phyloP scores from a whole-genome alignment of 352 stramenopile species.

The Pythium plurisporium region DNA sequence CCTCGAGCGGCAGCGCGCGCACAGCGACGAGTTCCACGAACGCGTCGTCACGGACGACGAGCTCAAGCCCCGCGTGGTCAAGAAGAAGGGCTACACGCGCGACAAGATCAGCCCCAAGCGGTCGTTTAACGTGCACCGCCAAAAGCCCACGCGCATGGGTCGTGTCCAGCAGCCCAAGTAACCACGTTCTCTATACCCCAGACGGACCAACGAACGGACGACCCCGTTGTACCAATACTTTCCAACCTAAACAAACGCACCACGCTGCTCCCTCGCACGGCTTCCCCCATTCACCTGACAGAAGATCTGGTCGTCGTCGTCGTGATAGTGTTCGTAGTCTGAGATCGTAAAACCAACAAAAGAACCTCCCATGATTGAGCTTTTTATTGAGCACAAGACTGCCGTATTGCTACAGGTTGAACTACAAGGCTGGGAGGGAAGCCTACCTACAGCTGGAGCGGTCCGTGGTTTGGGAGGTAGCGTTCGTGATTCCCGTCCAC shows the following conservation, averaged over 20 bases:
- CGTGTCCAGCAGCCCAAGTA: constrained; percentile 70
- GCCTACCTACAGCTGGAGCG: constrained; percentile 45
- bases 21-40: constrained; percentile 65
- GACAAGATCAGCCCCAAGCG: constrained; percentile 40
- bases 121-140: constrained; percentile 33
- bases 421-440: neutral
- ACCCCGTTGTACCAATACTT: neutral
- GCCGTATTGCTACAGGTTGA: too few relatives aligned
- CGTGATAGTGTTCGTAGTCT: too few relatives aligned
- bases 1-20: constrained; percentile 52
- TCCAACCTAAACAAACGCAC: neutral
- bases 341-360: neutral
- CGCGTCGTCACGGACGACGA: constrained; percentile 48
- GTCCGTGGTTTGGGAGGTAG: constrained; percentile 89
- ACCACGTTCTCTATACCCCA: neutral
- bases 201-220: neutral
- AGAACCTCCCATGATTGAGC: neutral
- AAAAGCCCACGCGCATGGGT: constrained; percentile 56
- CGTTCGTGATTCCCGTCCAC: constrained; percentile 98
- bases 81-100: constrained; percentile 45
- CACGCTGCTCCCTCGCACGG: neutral
- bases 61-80: constrained; percentile 31
- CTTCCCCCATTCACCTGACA: neutral
- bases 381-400: too few relatives aligned
- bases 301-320: too few relatives aligned